phyloP scores from a whole-genome alignment of 2,329 filamentous ascomycete species.

The Incumbomyces delicatus region DNA sequence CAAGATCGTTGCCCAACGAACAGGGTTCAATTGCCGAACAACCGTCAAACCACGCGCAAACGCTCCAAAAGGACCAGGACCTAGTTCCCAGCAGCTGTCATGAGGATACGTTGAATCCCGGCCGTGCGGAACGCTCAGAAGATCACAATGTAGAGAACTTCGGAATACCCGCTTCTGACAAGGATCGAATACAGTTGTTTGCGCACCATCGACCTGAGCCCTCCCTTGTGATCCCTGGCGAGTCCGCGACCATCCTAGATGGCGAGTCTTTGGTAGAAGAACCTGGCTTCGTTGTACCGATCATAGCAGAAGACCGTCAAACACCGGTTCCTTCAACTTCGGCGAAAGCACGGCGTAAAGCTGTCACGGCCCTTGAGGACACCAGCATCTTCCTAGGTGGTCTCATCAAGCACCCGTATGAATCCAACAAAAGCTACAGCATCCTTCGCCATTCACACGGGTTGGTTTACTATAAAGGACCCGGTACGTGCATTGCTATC shows the following conservation, averaged over 20 bases:
- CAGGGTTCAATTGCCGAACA: neutral
- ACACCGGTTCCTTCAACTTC: neutral
- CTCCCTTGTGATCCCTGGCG: too few species aligned
- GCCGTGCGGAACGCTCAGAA: neutral
- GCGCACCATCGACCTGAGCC: neutral
- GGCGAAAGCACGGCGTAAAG: conserved; percentile 5
- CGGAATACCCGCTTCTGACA: neutral
- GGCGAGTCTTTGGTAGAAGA: neutral
- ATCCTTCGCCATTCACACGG: conserved; percentile 57
- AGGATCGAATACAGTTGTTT: neutral
- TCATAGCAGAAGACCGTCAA: neutral
- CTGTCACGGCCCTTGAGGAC: conserved; percentile 36
- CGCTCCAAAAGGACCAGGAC: neutral
- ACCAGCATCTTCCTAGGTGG: conserved; percentile 57
- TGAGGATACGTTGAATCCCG: neutral
- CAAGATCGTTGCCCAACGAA: neutral
- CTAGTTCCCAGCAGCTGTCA: neutral
- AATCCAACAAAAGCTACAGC: conserved; percentile 56
- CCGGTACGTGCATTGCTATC: conserved; percentile 53
- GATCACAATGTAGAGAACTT: neutral
- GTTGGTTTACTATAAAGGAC: conserved; percentile 57
- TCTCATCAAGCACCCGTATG: conserved; percentile 52
- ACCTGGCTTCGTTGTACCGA: neutral
- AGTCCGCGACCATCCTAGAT: too few species aligned
- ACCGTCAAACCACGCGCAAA: neutral